Evolutionary conservation across 2,329 filamentous ascomycete genomes (phyloP).

Genomic region (Fusarium oligoseptatum): DNA sequence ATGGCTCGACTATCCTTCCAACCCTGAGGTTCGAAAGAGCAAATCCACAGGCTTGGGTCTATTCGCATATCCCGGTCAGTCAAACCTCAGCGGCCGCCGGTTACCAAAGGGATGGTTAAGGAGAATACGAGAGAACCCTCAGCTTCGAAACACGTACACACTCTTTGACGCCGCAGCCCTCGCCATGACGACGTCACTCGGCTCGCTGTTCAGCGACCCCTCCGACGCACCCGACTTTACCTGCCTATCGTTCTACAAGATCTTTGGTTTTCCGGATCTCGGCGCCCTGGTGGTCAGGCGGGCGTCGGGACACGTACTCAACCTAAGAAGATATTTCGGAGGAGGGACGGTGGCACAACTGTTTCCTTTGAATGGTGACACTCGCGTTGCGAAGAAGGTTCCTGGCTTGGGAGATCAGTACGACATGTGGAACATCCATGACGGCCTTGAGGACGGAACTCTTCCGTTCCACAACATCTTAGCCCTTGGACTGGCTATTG

Average conservation of each 20-base stretch:
- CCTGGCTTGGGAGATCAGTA: constrained; percentile 53
- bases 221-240: constrained; percentile 70
- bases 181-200: constrained; percentile 71
- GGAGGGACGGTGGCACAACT: constrained; percentile 75
- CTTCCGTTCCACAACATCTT: constrained; percentile 75
- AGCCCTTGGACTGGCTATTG: constrained; percentile 71
- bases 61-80: constrained; percentile 77
- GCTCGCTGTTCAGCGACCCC: constrained; percentile 62
- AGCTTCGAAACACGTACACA: constrained; percentile 57
- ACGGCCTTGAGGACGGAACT: constrained; percentile 76
- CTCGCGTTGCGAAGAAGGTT: constrained; percentile 53
- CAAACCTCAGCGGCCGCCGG: constrained; percentile 76
- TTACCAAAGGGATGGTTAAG: constrained; percentile 70
- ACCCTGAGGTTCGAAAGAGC: constrained; percentile 29
- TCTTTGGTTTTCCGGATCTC: constrained; percentile 76
- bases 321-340: constrained; percentile 72
- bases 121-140: constrained; percentile 47
- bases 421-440: constrained; percentile 63
- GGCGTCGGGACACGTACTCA: constrained; percentile 67
- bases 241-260: constrained; percentile 74
- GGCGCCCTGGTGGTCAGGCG: constrained; percentile 71
- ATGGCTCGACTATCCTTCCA: constrained; percentile 54
- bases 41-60: constrained; percentile 51
- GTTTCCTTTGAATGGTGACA: constrained; percentile 45
- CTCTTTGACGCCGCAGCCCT: constrained; percentile 74